Conservation (phyloP, 2,329 filamentous ascomycete species). For the Neurospora sp. region DNA sequence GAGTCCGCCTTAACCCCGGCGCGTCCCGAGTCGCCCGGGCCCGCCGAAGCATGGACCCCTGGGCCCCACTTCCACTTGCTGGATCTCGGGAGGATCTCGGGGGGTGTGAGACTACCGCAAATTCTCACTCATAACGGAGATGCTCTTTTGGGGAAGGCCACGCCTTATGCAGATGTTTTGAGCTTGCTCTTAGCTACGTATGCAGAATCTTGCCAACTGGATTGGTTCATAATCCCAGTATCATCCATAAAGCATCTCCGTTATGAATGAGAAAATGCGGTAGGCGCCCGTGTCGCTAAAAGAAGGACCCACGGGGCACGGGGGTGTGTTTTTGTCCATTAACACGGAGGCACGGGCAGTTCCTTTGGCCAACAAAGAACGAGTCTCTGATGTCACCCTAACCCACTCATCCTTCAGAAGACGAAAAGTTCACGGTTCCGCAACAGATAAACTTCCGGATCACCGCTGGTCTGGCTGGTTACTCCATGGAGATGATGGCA, state of each 20-base stretch:
- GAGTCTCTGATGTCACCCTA: neutral
- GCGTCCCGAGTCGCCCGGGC: neutral
- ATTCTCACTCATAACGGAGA: too few relatives aligned
- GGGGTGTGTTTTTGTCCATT: neutral
- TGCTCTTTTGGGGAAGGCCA: too few relatives aligned
- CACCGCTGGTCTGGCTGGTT: neutral
- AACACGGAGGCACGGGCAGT: neutral
- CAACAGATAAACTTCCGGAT: neutral
- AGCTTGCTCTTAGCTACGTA: too few relatives aligned
- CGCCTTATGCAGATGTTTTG: too few relatives aligned
- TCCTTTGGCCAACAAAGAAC: neutral
- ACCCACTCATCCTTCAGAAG: neutral
- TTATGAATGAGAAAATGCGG: too few relatives aligned
- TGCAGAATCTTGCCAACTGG: too few relatives aligned
- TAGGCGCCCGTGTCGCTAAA: neutral
- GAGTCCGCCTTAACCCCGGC: neutral
- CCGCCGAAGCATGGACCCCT: neutral
- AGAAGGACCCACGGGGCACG: neutral
- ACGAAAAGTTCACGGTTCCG: neutral
- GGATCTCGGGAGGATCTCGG: neutral
- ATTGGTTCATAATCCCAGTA: too few relatives aligned
- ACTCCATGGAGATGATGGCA: neutral
- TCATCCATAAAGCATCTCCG: too few relatives aligned
- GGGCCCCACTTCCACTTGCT: neutral
- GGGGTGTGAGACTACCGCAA: neutral